Evolutionary conservation across 1,284 basidiomycete genomes (phyloP).

Genomic region (Fomitiporia mediterranea): DNA sequence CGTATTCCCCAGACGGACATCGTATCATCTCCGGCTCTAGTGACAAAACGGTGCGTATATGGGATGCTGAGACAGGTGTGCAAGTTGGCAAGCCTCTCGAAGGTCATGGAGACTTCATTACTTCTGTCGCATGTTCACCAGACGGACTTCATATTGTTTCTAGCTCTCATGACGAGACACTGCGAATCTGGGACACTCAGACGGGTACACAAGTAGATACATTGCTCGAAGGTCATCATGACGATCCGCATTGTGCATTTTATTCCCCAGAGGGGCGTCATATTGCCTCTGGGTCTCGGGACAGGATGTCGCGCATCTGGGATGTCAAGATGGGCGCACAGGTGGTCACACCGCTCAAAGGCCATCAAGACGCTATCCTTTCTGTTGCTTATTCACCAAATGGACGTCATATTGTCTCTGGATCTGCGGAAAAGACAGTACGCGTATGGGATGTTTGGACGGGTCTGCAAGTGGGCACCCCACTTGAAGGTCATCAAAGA

Average conservation of each 20-base stretch:
- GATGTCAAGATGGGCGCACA: conserved; percentile 11
- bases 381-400: conserved; percentile 14
- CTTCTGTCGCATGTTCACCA: conserved; percentile 11
- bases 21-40: conserved; percentile 84
- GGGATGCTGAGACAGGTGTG: conserved; percentile 43
- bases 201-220: background rate
- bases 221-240: conserved; percentile 1
- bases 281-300: conserved; percentile 18
- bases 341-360: background rate
- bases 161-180: conserved; percentile 14
- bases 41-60: conserved; percentile 90
- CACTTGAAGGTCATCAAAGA: background rate
- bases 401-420: conserved; percentile 12
- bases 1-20: conserved; percentile 72
- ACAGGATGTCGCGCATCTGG: conserved; percentile 19
- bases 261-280: too few species aligned
- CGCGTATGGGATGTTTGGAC: conserved; percentile 11
- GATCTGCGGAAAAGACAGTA: conserved; percentile 5
- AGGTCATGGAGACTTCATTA: conserved; percentile 8
- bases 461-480: background rate
- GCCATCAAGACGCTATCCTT: too few species aligned
- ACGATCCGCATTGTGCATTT: background rate
- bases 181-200: conserved; percentile 14
- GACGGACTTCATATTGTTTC: conserved; percentile 7
- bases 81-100: background rate